These are phyloP conservation scores for Backusella macrospora DNA, from an alignment of 192 early-diverging fungal species.

Conservation along the genomic window DNA sequence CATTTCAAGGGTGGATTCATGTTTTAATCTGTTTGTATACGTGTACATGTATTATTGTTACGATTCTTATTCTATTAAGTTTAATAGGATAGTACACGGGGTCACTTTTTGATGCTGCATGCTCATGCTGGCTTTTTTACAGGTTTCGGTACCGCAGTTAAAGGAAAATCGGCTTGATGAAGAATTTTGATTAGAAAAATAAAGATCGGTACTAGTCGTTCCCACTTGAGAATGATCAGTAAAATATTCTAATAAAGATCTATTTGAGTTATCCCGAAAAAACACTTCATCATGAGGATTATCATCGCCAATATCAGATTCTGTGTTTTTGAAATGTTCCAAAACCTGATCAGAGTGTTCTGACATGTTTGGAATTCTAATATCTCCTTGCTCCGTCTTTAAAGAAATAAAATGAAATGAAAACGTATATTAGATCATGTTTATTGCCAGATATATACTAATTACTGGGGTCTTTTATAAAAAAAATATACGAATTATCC, in stretches of 20 bases:
- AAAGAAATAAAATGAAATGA: background rate
- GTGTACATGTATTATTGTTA: background rate
- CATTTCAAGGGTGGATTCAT: background rate
- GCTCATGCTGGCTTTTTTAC: background rate
- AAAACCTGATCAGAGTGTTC: background rate
- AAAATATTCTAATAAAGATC: background rate
- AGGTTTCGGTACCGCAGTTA: background rate
- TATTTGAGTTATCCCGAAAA: background rate
- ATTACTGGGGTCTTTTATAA: background rate
- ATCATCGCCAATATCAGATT: background rate
- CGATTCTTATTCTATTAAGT: background rate
- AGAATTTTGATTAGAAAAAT: background rate
- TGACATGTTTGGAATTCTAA: slow-evolving; percentile 5
- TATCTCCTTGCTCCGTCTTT: background rate
- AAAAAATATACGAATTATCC: background rate
- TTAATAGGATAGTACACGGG: background rate
- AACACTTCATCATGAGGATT: background rate
- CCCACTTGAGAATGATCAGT: background rate
- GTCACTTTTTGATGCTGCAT: background rate
- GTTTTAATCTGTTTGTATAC: background rate
- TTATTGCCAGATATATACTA: too few species aligned
- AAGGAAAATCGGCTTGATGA: background rate
- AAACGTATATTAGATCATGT: too few species aligned
- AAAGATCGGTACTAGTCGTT: background rate
- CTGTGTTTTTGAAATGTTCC: slow-evolving; percentile 1